These are phyloP conservation scores for Lipomyces sp. DNA, from an alignment of 805 yeast species.

Conservation along the genomic window DNA sequence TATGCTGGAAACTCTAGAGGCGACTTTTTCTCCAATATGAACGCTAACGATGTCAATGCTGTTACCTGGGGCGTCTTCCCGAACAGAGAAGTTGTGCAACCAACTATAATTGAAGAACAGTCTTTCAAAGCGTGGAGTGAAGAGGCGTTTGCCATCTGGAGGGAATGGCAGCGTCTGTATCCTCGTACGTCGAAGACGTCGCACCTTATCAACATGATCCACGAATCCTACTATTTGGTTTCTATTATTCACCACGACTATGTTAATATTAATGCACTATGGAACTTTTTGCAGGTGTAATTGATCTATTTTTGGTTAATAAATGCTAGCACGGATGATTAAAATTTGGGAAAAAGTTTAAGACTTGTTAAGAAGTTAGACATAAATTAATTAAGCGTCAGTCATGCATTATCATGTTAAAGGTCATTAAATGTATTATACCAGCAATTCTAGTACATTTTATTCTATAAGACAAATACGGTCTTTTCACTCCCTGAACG, in stretches of 20 bases:
- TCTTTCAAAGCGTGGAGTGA: conserved; percentile 96
- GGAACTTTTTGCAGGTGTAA: conserved; percentile 59
- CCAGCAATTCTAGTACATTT: background rate
- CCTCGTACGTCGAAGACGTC: conserved; percentile 58
- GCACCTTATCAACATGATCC: conserved; percentile 63
- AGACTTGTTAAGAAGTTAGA: background rate
- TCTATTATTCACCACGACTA: conserved; percentile 87
- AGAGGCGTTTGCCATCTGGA: conserved; percentile 90
- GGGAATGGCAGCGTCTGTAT: conserved; percentile 88
- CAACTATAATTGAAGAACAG: conserved; percentile 89
- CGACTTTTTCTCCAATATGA: conserved; percentile 64
- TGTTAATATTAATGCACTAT: conserved; percentile 70
- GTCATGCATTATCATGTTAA: background rate
- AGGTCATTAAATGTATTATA: background rate
- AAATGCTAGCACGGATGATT: background rate
- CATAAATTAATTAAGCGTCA: background rate
- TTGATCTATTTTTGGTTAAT: background rate
- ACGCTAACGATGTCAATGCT: conserved; percentile 53
- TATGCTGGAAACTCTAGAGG: conserved; percentile 72
- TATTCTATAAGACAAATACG: background rate
- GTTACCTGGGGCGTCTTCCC: conserved; percentile 99
- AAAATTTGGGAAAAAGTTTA: background rate
- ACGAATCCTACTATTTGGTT: conserved; percentile 72
- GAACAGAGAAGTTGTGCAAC: conserved; percentile 83
- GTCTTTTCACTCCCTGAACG: background rate